Percentiles rank a stretch among this genome's conserved stretches.
These are phyloP conservation scores for Tilletia horrida DNA, from an alignment of 1,284 basidiomycete genomes.

Conservation along the genomic window DNA sequence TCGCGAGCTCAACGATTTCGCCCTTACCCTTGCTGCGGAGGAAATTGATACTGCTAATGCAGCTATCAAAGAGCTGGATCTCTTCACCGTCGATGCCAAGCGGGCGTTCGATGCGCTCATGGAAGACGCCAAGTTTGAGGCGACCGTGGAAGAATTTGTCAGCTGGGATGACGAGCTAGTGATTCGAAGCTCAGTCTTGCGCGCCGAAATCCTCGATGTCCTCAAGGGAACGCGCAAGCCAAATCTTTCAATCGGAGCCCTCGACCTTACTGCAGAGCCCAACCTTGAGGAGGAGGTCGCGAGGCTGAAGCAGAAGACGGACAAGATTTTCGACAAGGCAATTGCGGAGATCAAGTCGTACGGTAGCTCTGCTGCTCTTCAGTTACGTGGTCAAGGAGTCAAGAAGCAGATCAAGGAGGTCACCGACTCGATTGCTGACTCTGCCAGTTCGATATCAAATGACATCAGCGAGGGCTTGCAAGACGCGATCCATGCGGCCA, in stretches of 20 bases:
- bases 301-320: slow-evolving; percentile 33
- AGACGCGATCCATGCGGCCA: slow-evolving; percentile 30
- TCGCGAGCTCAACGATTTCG: slow-evolving; percentile 18
- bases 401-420: slow-evolving; percentile 31
- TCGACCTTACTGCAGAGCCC: slow-evolving; percentile 19
- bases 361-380: slow-evolving; percentile 26
- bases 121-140: slow-evolving; percentile 42
- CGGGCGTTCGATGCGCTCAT: slow-evolving; percentile 41
- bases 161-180: slow-evolving; percentile 48
- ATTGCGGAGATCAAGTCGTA: slow-evolving; percentile 34
- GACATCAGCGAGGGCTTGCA: slow-evolving; percentile 37
- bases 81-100: slow-evolving; percentile 34
- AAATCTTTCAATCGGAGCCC: slow-evolving; percentile 25
- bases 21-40: slow-evolving; percentile 19
- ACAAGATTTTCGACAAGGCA: slow-evolving; percentile 36
- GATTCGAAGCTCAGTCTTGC: slow-evolving; percentile 32
- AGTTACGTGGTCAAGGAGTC: slow-evolving; percentile 36
- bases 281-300: slow-evolving; percentile 32
- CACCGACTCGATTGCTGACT: slow-evolving; percentile 32
- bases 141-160: slow-evolving; percentile 43
- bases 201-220: slow-evolving; percentile 34
- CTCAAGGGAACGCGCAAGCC: slow-evolving; percentile 29
- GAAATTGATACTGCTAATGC: slow-evolving; percentile 38
- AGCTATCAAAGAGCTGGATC: slow-evolving; percentile 35
- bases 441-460: slow-evolving; percentile 32